Base-by-base conservation (phyloP, 2,329 filamentous ascomycete genomes). In the Apiospora arundinis region DNA sequence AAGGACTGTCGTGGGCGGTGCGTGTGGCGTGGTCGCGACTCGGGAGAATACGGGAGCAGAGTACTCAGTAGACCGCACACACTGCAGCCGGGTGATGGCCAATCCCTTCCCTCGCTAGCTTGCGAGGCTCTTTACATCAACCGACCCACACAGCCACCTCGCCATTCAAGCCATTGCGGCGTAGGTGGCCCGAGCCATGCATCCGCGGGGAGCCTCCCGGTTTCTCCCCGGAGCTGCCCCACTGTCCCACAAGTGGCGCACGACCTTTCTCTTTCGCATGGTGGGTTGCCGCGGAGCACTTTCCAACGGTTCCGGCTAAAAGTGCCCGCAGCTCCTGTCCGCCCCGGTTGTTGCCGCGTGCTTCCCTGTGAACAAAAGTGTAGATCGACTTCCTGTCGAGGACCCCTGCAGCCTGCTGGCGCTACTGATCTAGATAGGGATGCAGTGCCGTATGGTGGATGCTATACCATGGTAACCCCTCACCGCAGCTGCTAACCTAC, bases 1-100 rank as follows among this genome's bases (percentile, higher is more conserved):
- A 7, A 52, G 48, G 48, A 52, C 48, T n/a, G 48, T n/a, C 48
- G 48, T 52, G 48, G 48, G 48, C 48, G 48, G 48, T 52, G 48
- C 16, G 48, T 18, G 48, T 52, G 48, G 48, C 48, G 48, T 52
- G 48, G 48, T n/a, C n/a, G n/a, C n/a, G n/a, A n/a, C n/a, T 18
- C 48, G 48, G 48, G 48, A 52, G 48, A 18, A 52, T 52, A 52
- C 6, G 48, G 48, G 48, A 52, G 48, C 48, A 52, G 48, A n/a
- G n/a, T n/a, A n/a, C n/a, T n/a, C n/a, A 52, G 48, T 52, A 7
- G 48, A 52, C 48, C 7, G 48, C 48, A 52, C 48, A 8, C 48
- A 8, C 12, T 21, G 48, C 48, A 25, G 21, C 48, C 18, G 48
- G 48, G 48, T 52, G 48, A 52, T 6, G 7, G 48, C 48, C 48